phyloP scores from a whole-genome alignment of 1,284 basidiomycete genomes.

The Takashimella koratensis region DNA sequence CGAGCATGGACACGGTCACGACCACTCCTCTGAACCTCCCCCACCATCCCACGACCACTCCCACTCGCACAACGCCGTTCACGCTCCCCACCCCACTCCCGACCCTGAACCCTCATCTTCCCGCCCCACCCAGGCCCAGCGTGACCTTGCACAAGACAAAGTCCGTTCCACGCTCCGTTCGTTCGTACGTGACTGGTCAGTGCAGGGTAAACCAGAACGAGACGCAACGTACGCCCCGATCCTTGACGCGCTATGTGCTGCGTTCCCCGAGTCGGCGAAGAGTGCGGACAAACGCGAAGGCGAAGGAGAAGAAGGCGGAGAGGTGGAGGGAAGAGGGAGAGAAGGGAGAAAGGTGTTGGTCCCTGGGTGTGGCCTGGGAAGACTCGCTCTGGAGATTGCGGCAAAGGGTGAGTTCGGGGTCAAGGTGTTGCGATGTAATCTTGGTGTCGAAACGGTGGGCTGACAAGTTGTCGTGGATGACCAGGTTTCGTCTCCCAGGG shows the following conservation, averaged over 20 bases:
- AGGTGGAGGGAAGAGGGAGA: constrained; percentile 1
- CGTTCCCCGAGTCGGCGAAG: constrained; percentile 55
- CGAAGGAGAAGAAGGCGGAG: no score
- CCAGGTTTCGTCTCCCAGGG: constrained; percentile 76
- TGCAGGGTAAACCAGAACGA: constrained; percentile 70
- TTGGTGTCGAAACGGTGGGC: no score
- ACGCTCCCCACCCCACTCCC: constrained; percentile 11
- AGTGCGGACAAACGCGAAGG: no score
- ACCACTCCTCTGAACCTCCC: neutral
- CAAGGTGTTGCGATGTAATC: no score
- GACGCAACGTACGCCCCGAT: constrained; percentile 74
- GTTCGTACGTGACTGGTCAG: constrained; percentile 86
- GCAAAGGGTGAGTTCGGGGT: constrained; percentile 61
- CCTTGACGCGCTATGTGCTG: constrained; percentile 64
- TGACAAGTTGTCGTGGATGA: no score
- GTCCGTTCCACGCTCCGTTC: constrained; percentile 83
- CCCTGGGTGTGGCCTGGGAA: constrained; percentile 80
- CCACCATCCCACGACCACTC: constrained; percentile 33
- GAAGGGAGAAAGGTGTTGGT: constrained; percentile 62
- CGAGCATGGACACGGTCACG: constrained; percentile 1
- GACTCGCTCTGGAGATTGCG: constrained; percentile 81
- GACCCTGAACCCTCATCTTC: constrained; percentile 3
- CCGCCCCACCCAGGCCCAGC: constrained; percentile 20
- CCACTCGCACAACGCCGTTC: constrained; percentile 14
- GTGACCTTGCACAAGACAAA: constrained; percentile 58